Conservation (phyloP, 1,139 yeast genomes). For the Saccharomyces hybrid region DNA sequence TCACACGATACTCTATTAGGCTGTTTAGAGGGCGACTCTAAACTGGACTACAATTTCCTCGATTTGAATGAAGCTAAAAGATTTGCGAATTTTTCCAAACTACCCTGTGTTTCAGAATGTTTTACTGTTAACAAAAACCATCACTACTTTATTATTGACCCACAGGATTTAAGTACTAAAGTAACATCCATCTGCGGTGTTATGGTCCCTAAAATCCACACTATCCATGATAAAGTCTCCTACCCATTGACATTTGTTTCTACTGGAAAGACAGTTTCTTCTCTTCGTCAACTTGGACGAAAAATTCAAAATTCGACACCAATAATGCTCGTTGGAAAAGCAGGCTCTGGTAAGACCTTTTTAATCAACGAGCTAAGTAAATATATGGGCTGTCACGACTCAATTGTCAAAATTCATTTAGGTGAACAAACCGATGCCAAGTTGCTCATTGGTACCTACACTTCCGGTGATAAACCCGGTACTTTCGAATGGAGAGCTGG, state of each 20-base stretch:
- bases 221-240: conserved; percentile 4
- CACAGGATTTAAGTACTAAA: conserved; percentile 36
- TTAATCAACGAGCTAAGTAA: conserved; percentile 69
- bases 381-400: conserved; percentile 48
- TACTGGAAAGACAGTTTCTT: conserved; percentile 48
- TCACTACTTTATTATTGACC: conserved; percentile 15
- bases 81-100: conserved; percentile 42
- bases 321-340: conserved; percentile 66
- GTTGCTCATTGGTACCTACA: conserved; percentile 80
- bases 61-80: conserved; percentile 66
- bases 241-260: conserved; percentile 47
- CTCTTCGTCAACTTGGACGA: conserved; percentile 49
- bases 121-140: conserved; percentile 3
- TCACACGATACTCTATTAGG: conserved; percentile 19
- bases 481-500: conserved; percentile 96
- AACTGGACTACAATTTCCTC: conserved; percentile 49
- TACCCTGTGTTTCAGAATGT: conserved; percentile 26
- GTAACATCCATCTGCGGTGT: conserved; percentile 70
- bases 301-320: conserved; percentile 56
- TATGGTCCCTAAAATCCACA: conserved; percentile 47
- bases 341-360: conserved; percentile 92
- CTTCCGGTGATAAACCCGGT: conserved; percentile 90
- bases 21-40: conserved; percentile 42
- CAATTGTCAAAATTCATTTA: conserved; percentile 79
- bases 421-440: conserved; percentile 98